Evolutionary conservation across 495 filamentous ascomycete species (phyloP).

Genomic region (Penicilliopsis zonata): DNA sequence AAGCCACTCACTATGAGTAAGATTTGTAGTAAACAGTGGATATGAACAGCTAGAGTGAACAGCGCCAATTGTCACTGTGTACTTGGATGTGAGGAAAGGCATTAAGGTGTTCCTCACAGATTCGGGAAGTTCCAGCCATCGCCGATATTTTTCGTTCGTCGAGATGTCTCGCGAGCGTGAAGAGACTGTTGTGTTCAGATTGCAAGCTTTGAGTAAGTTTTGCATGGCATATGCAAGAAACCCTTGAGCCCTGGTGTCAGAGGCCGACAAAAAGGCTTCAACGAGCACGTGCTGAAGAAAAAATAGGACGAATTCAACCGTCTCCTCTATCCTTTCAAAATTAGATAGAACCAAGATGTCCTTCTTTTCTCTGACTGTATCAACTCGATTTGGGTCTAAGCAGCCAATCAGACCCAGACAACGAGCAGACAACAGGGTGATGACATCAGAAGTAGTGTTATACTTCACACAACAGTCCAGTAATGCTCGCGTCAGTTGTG

Average conservation of each 20-base stretch:
- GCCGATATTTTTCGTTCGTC: slow-evolving; percentile 42
- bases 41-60: slow-evolving; percentile 45
- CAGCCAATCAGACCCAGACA: slow-evolving; percentile 83
- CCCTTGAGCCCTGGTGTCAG: slow-evolving; percentile 73
- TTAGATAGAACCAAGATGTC: slow-evolving; percentile 78
- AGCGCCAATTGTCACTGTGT: slow-evolving; percentile 50
- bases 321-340: slow-evolving; percentile 68
- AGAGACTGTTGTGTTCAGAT: slow-evolving; percentile 48
- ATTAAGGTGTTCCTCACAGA: slow-evolving; percentile 64
- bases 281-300: slow-evolving; percentile 79
- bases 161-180: slow-evolving; percentile 40
- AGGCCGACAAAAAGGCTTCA: slow-evolving; percentile 79
- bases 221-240: slow-evolving; percentile 93
- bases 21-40: slow-evolving; percentile 54
- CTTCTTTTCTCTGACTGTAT: slow-evolving; percentile 60
- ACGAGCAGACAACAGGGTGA: slow-evolving; percentile 60
- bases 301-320: slow-evolving; percentile 74
- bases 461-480: slow-evolving; percentile 77
- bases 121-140: slow-evolving; percentile 68
- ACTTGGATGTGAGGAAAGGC: slow-evolving; percentile 75
- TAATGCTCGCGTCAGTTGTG: slow-evolving; percentile 57
- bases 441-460: slow-evolving; percentile 49
- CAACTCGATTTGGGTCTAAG: slow-evolving; percentile 80
- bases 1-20: slow-evolving; percentile 72
- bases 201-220: slow-evolving; percentile 66